These are phyloP conservation scores for Geranium incanum DNA, from an alignment of 441 rosid species.

Conservation along the genomic window DNA sequence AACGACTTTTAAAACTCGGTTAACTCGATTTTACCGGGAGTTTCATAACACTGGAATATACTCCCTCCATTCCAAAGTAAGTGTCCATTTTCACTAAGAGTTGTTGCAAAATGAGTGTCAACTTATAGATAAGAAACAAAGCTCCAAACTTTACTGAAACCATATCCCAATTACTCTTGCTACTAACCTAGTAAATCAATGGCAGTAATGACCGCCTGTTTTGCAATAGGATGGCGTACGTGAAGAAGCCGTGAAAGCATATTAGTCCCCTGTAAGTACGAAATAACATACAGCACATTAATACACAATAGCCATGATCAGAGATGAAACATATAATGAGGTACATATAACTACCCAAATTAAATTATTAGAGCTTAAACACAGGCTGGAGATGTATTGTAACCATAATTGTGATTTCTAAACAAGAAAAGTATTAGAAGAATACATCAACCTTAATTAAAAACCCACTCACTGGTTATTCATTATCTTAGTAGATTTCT, in stretches of 20 bases:
- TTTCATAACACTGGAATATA: no score
- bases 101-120: no score
- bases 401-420: background rate
- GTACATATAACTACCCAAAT: conserved; percentile 15
- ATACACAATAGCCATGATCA: background rate
- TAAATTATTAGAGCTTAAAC: conserved; percentile 8
- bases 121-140: background rate
- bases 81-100: no score
- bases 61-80: no score
- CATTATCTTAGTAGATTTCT: conserved; percentile 3
- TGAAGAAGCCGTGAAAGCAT: conserved; percentile 99
- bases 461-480: background rate
- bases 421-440: background rate
- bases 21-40: no score
- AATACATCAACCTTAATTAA: background rate
- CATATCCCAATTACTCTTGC: background rate
- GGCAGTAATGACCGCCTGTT: conserved; percentile 98
- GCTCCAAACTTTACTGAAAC: background rate
- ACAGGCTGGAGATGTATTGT: background rate
- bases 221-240: conserved; percentile 87
- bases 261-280: conserved; percentile 82
- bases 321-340: background rate
- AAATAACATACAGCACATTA: conserved; percentile 12
- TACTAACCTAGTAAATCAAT: conserved; percentile 89
- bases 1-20: no score